These are phyloP conservation scores for Mortierella sp. DNA, from an alignment of 371 early-diverging fungal species.

Conservation along the genomic window DNA sequence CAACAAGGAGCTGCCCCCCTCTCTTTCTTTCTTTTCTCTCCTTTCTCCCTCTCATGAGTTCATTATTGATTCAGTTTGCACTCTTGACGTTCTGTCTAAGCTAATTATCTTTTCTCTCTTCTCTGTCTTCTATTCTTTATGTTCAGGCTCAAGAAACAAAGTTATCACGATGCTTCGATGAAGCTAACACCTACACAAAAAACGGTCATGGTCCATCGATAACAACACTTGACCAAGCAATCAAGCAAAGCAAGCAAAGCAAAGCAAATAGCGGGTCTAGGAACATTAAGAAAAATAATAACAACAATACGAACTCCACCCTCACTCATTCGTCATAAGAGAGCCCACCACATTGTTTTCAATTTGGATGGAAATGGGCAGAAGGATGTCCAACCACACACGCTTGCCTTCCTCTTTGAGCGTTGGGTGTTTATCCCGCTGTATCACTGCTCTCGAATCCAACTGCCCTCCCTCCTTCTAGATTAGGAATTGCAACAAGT, in stretches of 20 bases:
- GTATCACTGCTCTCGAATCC: background rate
- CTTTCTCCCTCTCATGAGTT: too few relatives aligned
- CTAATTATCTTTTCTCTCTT: too few relatives aligned
- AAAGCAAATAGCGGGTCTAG: background rate
- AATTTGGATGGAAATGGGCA: background rate
- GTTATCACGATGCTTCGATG: too few relatives aligned
- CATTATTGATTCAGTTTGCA: too few relatives aligned
- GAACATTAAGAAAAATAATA: too few relatives aligned
- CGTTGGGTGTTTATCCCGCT: background rate
- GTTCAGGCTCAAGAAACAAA: too few relatives aligned
- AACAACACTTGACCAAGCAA: too few relatives aligned
- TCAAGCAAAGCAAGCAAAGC: background rate
- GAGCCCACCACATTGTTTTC: background rate
- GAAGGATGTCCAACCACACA: background rate
- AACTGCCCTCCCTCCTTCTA: slow-evolving; percentile 5
- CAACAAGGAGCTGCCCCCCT: background rate
- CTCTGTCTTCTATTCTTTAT: too few relatives aligned
- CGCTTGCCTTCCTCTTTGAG: background rate
- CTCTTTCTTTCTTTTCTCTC: background rate
- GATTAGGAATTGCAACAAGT: background rate
- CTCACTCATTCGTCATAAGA: background rate
- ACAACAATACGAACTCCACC: background rate
- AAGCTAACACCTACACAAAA: too few relatives aligned
- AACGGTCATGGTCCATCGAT: too few relatives aligned
- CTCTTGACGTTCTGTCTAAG: too few relatives aligned